phyloP scores from a whole-genome alignment of 495 filamentous ascomycete genomes.

The Podospora appendiculata region DNA sequence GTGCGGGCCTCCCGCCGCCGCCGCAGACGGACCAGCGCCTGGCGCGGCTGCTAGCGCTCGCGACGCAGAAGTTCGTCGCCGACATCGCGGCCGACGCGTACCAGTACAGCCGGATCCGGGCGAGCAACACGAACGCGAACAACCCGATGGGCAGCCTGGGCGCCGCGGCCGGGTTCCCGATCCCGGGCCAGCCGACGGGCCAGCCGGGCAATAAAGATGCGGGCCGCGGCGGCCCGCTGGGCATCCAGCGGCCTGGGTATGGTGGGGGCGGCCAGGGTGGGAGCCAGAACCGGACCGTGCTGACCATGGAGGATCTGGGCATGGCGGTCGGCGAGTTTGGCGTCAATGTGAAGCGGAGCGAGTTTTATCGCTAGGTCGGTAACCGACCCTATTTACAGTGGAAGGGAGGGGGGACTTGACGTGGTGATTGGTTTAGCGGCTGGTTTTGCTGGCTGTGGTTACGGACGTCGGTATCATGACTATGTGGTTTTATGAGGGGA shows the following conservation, averaged over 20 bases:
- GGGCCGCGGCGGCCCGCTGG: conserved; percentile 58
- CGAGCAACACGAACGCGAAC: conserved; percentile 77
- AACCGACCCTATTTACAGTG: too few species aligned
- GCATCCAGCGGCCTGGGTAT: conserved; percentile 84
- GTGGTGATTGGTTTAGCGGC: not conserved
- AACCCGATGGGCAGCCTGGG: conserved; percentile 84
- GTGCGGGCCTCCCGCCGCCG: conserved; percentile 84
- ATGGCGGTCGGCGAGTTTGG: conserved; percentile 98
- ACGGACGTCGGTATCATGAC: too few species aligned
- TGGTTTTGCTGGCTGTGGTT: not conserved
- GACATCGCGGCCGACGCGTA: conserved; percentile 97
- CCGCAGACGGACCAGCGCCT: conserved; percentile 80
- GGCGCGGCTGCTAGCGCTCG: conserved; percentile 86
- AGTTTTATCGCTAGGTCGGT: conserved; percentile 86
- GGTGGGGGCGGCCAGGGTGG: conserved; percentile 89
- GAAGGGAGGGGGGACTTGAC: not conserved
- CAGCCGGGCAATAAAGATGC: conserved; percentile 50
- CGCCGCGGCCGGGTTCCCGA: conserved; percentile 63
- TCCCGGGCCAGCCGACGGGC: conserved; percentile 49
- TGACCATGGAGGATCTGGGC: conserved; percentile 98
- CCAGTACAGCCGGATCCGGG: conserved; percentile 90
- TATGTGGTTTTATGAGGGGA: too few species aligned
- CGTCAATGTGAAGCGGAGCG: conserved; percentile 90
- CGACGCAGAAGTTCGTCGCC: conserved; percentile 95
- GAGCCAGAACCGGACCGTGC: conserved; percentile 82